Evolutionary conservation across 2,329 filamentous ascomycete genomes (phyloP).

Genomic region (Cyphellophora attinorum): DNA sequence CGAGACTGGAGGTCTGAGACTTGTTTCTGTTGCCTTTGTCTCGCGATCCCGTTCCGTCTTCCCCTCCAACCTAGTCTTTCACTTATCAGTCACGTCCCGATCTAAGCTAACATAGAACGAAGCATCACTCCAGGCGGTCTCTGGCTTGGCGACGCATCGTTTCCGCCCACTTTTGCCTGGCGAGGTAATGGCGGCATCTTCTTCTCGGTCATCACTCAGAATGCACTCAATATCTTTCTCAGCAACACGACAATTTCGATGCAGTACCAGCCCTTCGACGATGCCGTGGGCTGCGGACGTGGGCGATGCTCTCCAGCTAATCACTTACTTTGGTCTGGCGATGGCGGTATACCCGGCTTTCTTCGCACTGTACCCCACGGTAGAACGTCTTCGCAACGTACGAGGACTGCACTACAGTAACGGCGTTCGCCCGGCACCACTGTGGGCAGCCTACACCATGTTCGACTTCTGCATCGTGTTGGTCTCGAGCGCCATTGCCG

Average conservation of each 20-base stretch:
- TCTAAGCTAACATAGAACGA: too few relatives aligned
- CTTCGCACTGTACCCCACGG: constrained; percentile 80
- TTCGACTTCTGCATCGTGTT: constrained; percentile 76
- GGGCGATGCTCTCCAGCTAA: constrained; percentile 66
- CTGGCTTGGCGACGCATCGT: constrained; percentile 57
- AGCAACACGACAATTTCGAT: constrained; percentile 60
- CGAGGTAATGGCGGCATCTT: constrained; percentile 55
- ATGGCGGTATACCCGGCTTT: constrained; percentile 74
- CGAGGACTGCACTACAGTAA: constrained; percentile 85
- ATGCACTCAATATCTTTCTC: constrained; percentile 56
- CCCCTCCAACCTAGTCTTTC: too few relatives aligned
- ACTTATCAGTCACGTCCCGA: too few relatives aligned
- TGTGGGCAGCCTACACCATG: constrained; percentile 73
- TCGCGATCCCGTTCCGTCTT: too few relatives aligned
- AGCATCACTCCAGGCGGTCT: constrained; percentile 70
- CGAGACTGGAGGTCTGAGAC: too few relatives aligned
- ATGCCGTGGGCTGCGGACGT: constrained; percentile 59
- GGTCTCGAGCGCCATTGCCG: constrained; percentile 53
- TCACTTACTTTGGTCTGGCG: constrained; percentile 72
- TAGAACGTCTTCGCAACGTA: constrained; percentile 69
- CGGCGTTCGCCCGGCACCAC: constrained; percentile 67
- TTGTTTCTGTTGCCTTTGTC: too few relatives aligned
- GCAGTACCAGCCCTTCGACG: constrained; percentile 65
- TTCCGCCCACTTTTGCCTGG: constrained; percentile 61
- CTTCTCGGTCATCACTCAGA: constrained; percentile 44